phyloP scores from a whole-genome alignment of 768 basidiomycete species.

The Paxillus involutus region DNA sequence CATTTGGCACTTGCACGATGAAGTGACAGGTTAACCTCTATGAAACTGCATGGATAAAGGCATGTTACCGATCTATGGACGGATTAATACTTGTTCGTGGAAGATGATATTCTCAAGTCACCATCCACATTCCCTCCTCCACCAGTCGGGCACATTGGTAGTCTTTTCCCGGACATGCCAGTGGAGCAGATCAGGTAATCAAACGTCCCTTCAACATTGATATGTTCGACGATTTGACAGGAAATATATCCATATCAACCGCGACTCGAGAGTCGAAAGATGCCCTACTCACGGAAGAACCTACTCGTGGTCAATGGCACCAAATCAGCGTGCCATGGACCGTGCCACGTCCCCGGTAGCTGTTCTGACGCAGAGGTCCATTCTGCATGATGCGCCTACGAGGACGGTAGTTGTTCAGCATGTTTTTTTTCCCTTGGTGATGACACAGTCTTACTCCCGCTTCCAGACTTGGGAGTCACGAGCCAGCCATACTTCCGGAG shows the following conservation, averaged over 20 bases:
- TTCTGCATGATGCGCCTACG: too few species aligned
- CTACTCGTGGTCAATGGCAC: constrained; percentile 23
- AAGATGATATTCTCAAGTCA: constrained; percentile 6
- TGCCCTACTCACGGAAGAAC: constrained; percentile 11
- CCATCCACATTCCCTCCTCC: constrained; percentile 20
- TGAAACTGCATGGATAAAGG: constrained; percentile 8
- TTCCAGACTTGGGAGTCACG: not conserved
- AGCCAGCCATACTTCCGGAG: not conserved
- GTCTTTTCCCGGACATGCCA: not conserved
- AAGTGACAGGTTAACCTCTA: not conserved
- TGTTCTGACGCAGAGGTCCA: too few species aligned
- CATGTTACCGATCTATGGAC: constrained; percentile 14
- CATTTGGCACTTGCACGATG: too few species aligned
- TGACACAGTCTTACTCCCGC: too few species aligned
- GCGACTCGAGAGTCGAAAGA: too few species aligned
- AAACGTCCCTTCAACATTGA: not conserved
- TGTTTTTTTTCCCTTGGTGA: not conserved
- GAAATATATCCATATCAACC: too few species aligned
- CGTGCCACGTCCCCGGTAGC: too few species aligned
- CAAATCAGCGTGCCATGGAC: constrained; percentile 6
- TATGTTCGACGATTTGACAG: not conserved
- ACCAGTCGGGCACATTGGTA: constrained; percentile 10
- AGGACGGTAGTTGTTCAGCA: not conserved
- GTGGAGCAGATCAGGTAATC: constrained; percentile 1
- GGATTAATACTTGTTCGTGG: constrained; percentile 17